A percentile compares a stretch with the other conserved stretches of the same genome.
Conservation (phyloP, 2,329 filamentous ascomycete genomes). For the Botrytis aclada region DNA sequence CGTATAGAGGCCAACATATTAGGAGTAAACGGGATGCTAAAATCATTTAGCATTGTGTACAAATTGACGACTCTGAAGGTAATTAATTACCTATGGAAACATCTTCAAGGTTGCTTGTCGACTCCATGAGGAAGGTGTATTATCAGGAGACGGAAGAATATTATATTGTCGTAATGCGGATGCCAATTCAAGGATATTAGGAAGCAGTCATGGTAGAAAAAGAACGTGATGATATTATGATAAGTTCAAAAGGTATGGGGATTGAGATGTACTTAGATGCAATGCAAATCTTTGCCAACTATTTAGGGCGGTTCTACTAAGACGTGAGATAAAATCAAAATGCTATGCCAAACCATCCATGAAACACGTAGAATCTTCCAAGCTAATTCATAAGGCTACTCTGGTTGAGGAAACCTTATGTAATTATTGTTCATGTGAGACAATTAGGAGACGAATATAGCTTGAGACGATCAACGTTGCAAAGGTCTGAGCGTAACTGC, state of each 20-base stretch:
- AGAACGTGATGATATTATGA: not conserved
- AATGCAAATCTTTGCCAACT: not conserved
- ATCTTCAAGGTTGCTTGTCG: not conserved
- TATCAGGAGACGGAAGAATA: not conserved
- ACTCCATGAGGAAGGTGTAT: not conserved
- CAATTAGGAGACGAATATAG: not conserved
- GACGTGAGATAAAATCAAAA: not conserved
- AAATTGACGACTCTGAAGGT: not conserved
- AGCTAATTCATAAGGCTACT: not conserved
- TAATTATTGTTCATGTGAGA: not conserved
- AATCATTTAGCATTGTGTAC: not conserved
- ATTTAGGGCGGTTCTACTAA: not conserved
- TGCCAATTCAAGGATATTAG: not conserved
- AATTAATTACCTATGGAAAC: conserved; percentile 1
- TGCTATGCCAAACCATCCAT: not conserved
- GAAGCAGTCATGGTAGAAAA: not conserved
- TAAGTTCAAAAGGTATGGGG: not conserved
- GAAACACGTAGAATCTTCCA: not conserved
- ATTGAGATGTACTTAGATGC: not conserved
- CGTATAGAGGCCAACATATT: conserved; percentile 16
- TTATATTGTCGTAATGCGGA: not conserved
- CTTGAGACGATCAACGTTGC: conserved; percentile 4
- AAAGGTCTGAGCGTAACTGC: not conserved
- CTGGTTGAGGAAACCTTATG: not conserved
- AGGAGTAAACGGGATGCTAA: not conserved